Conservation (phyloP, 1,139 yeast genomes). For the Magnusiomyces paraingens region DNA sequence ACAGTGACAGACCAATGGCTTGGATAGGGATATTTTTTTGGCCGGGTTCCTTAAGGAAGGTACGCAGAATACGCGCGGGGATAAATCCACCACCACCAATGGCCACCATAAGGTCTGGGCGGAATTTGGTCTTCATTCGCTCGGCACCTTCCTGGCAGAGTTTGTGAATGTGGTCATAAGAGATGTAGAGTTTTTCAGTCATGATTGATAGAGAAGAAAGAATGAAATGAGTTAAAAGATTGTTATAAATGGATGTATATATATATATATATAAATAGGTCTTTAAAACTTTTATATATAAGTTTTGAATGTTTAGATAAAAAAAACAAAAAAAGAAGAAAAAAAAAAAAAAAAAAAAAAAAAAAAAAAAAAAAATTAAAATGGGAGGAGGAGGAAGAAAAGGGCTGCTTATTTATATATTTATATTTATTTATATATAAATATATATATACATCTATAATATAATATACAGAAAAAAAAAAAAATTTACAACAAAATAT, state of each 20-base stretch:
- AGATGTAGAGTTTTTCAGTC: constrained; percentile 62
- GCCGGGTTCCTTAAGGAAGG: constrained; percentile 81
- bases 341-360: constrained; percentile 4
- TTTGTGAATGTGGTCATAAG: constrained; percentile 90
- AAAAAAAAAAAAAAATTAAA: constrained; percentile 7
- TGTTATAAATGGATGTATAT: neutral
- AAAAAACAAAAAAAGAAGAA: constrained; percentile 4
- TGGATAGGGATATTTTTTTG: constrained; percentile 85
- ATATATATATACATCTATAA: no score
- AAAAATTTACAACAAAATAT: neutral
- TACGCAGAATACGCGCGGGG: constrained; percentile 90
- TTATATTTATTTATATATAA: neutral
- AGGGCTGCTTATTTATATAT: no score
- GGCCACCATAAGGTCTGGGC: constrained; percentile 86
- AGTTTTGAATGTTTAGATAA: no score
- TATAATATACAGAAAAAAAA: neutral
- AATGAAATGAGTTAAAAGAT: neutral
- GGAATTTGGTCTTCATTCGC: constrained; percentile 51
- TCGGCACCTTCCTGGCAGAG: constrained; percentile 82
- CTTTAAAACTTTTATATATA: no score
- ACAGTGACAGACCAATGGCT: constrained; percentile 86
- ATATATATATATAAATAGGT: neutral
- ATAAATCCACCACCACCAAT: constrained; percentile 94
- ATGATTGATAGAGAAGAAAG: neutral
- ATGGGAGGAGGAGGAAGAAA: no score